A percentile compares a stretch with the other conserved stretches of the same genome.
These are phyloP conservation scores for Globisporangium paroecandrum DNA, from an alignment of 352 stramenopile genomes.

Conservation along the genomic window DNA sequence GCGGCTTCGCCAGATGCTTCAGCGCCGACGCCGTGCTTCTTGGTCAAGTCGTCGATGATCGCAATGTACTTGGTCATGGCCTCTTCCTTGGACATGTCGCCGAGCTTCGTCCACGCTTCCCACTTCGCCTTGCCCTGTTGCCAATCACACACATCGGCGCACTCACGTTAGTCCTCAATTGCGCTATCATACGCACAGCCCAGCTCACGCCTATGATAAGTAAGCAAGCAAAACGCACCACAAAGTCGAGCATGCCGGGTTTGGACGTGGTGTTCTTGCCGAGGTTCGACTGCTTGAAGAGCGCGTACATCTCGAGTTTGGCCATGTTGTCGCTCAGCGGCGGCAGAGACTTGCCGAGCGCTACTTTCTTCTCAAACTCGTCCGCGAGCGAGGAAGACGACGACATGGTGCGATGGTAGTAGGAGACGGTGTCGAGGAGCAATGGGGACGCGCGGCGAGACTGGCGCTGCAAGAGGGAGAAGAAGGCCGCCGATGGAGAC, in stretches of 20 bases:
- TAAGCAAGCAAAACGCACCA: constrained; percentile 26
- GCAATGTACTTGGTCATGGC: constrained; percentile 70
- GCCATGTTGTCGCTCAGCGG: constrained; percentile 66
- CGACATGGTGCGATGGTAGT: constrained; percentile 8
- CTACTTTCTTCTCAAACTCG: constrained; percentile 58
- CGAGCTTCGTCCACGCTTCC: constrained; percentile 72
- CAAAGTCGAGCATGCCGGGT: constrained; percentile 81
- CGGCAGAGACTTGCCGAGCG: constrained; percentile 67
- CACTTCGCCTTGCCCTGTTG: constrained; percentile 65
- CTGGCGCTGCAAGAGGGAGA: not conserved
- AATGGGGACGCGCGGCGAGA: not conserved
- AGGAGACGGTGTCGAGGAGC: not conserved
- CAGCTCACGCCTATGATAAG: not conserved
- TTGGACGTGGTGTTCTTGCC: constrained; percentile 62
- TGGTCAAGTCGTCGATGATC: constrained; percentile 68
- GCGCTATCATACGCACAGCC: not conserved
- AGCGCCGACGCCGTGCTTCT: constrained; percentile 31
- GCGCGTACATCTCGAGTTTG: constrained; percentile 83
- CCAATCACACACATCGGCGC: not conserved
- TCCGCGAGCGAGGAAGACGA: constrained; percentile 24
- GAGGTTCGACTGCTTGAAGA: constrained; percentile 76
- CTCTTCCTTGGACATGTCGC: constrained; percentile 62
- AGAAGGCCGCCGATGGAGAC: not conserved
- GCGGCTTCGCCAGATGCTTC: not conserved
- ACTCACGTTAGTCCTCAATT: not conserved